A percentile compares a stretch with the other conserved stretches of the same genome.
phyloP scores from a whole-genome alignment of 2,329 filamentous ascomycete genomes.

The Aspergillus texensis region DNA sequence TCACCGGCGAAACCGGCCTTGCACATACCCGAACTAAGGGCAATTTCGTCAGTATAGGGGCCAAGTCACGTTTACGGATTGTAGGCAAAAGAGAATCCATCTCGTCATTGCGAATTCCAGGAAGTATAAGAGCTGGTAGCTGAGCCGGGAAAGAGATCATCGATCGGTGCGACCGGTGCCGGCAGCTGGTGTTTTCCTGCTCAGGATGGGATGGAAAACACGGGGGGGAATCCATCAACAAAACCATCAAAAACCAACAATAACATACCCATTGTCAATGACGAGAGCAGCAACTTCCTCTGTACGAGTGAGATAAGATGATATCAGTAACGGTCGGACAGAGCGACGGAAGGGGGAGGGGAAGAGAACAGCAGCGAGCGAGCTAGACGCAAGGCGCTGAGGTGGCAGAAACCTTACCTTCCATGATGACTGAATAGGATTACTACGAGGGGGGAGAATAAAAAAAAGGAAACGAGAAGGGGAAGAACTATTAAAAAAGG shows the following conservation, averaged over 20 bases:
- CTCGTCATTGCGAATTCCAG: neutral
- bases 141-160: neutral
- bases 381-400: slow-evolving; percentile 29
- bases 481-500: slow-evolving; percentile 36
- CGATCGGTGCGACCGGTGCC: slow-evolving; percentile 14
- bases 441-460: slow-evolving; percentile 35
- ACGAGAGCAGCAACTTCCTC: slow-evolving; percentile 99
- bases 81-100: neutral
- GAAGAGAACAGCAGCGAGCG: slow-evolving; percentile 22
- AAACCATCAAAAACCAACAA: slow-evolving; percentile 17
- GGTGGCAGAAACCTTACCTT: slow-evolving; percentile 60
- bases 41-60: slow-evolving; percentile 18
- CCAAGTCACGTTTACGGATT: neutral
- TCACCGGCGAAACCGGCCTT: slow-evolving; percentile 99
- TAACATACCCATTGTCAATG: slow-evolving; percentile 99
- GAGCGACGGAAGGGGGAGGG: slow-evolving; percentile 15
- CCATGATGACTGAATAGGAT: slow-evolving; percentile 56
- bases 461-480: slow-evolving; percentile 26
- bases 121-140: neutral
- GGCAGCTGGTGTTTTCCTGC: slow-evolving; percentile 12
- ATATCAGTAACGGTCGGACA: slow-evolving; percentile 38
- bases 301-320: slow-evolving; percentile 52
- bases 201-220: slow-evolving; percentile 11
- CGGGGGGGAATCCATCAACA: neutral
- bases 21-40: slow-evolving; percentile 96